phyloP scores from a whole-genome alignment of 2,329 filamentous ascomycete species.

The Colletotrichum liaoningense region DNA sequence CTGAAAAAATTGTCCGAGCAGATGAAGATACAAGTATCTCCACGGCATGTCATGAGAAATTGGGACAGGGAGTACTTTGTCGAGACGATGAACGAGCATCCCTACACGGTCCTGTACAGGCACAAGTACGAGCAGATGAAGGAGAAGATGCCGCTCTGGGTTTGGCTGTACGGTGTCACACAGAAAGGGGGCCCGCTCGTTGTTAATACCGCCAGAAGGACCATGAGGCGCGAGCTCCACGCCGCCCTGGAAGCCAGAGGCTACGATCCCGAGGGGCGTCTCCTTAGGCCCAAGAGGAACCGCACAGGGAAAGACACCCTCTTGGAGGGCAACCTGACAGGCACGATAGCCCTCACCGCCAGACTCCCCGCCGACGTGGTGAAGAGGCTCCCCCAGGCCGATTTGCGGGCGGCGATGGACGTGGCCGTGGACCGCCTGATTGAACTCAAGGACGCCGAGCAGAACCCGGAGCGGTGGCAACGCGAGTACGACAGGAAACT shows the following conservation, averaged over 20 bases:
- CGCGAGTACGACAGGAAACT: background rate
- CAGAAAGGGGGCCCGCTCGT: background rate
- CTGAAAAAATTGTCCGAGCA: background rate
- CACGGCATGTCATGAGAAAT: constrained; percentile 2
- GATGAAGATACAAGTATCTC: background rate
- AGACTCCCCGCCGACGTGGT: background rate
- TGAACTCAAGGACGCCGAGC: background rate
- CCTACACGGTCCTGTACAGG: background rate
- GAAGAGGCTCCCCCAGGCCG: background rate
- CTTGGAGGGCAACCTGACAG: background rate
- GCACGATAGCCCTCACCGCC: constrained; percentile 1
- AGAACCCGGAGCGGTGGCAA: background rate
- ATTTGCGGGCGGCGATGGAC: background rate
- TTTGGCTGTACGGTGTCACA: background rate
- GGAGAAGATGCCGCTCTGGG: constrained; percentile 15
- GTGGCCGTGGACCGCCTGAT: background rate
- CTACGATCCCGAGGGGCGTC: constrained; percentile 14
- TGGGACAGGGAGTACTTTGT: background rate
- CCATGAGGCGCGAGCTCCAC: background rate
- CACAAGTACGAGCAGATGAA: constrained; percentile 17
- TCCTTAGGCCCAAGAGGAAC: background rate
- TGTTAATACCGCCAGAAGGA: background rate
- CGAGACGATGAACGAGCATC: background rate
- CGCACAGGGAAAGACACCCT: background rate
- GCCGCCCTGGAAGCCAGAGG: constrained; percentile 16